Conservation (phyloP, 192 early-diverging fungal species). For the Backusella macrospora region DNA sequence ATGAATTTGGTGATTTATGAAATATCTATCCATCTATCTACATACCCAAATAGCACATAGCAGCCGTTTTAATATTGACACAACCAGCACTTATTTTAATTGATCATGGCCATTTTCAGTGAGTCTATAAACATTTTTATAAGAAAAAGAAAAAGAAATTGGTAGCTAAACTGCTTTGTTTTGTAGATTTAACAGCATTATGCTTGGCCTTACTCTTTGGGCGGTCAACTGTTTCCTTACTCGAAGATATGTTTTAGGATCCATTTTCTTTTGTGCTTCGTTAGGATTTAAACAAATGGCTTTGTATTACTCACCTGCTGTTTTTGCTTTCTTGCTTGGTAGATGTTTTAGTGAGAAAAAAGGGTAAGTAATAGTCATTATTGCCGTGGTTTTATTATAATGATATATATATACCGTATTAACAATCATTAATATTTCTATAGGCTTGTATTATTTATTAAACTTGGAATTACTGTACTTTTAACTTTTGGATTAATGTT, state of each 20-base stretch:
- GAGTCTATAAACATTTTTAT: background rate
- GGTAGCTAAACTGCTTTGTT: background rate
- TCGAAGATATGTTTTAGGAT: slow-evolving; percentile 68
- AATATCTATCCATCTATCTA: background rate
- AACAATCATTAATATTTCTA: background rate
- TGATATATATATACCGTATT: background rate
- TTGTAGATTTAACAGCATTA: slow-evolving; percentile 86
- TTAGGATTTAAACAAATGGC: slow-evolving; percentile 98
- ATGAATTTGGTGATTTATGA: background rate
- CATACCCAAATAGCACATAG: slow-evolving; percentile 23
- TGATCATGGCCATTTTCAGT: slow-evolving; percentile 97
- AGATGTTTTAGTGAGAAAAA: slow-evolving; percentile 55
- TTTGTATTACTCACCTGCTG: slow-evolving; percentile 87
- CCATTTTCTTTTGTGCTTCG: slow-evolving; percentile 80
- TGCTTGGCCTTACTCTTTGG: slow-evolving; percentile 92
- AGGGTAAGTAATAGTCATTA: slow-evolving; percentile 27
- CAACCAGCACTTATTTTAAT: slow-evolving; percentile 91
- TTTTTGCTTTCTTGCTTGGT: slow-evolving; percentile 90
- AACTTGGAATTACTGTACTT: slow-evolving; percentile 75
- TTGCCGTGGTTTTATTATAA: too few relatives aligned
- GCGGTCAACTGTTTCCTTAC: slow-evolving; percentile 66
- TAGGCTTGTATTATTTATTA: slow-evolving; percentile 61
- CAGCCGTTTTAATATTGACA: slow-evolving; percentile 63
- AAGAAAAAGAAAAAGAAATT: too few relatives aligned
- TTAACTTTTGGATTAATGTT: slow-evolving; percentile 70